Conservation (phyloP, 208 protist species). For the Crithidia bombi region DNA sequence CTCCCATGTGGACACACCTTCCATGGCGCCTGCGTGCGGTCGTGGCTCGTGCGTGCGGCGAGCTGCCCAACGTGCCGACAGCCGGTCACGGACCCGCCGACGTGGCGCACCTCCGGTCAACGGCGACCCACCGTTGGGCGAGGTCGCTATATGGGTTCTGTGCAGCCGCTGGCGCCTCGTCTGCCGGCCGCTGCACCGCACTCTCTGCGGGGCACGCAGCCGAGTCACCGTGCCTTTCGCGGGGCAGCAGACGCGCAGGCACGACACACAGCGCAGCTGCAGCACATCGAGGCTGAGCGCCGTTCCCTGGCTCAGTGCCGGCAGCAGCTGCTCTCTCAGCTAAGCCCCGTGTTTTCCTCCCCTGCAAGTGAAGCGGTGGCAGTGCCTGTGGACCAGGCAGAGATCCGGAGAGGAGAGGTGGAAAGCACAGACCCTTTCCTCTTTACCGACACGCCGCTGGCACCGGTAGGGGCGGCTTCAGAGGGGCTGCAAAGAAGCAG, state of each 20-base stretch:
- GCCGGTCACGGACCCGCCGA: slow-evolving; percentile 15
- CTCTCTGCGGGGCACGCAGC: not conserved
- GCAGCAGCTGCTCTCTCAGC: not conserved
- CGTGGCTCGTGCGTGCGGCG: slow-evolving; percentile 63
- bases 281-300: slow-evolving; percentile 18
- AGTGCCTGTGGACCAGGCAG: not conserved
- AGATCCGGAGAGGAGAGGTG: not conserved
- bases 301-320: slow-evolving; percentile 14
- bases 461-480: not conserved
- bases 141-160: slow-evolving; percentile 20
- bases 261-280: slow-evolving; percentile 23
- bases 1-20: slow-evolving; percentile 87
- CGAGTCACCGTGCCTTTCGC: not conserved
- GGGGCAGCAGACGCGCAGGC: slow-evolving; percentile 2
- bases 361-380: not conserved
- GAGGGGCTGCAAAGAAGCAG: not conserved
- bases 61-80: slow-evolving; percentile 81
- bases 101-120: not conserved
- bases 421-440: slow-evolving; percentile 15
- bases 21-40: slow-evolving; percentile 76
- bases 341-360: not conserved
- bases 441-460: slow-evolving; percentile 29
- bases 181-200: slow-evolving; percentile 14
- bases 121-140: not conserved
- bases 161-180: slow-evolving; percentile 42